Base-by-base conservation (phyloP, 2,329 filamentous ascomycete genomes). In the Neonectria neomacrospora region DNA sequence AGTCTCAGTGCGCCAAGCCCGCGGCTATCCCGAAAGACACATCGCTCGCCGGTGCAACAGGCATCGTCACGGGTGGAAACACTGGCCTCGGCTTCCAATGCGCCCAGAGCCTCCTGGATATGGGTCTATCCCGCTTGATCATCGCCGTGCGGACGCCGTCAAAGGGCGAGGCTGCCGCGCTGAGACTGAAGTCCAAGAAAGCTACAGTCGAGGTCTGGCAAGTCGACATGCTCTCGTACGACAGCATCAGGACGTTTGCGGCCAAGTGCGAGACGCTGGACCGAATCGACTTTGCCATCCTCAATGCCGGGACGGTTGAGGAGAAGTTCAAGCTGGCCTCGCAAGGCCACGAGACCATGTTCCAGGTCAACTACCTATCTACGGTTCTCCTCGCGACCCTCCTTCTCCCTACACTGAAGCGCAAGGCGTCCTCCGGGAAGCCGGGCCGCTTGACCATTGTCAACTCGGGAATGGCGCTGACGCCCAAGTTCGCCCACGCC, bases 31-130 rank as follows among this genome's bases (percentile, higher is more conserved):
- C 71, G 2, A 62, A 64, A 1, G 59, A 61, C 4, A 66, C 67
- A 9, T 63, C 74, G 37, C 67, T 82, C 14, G 68, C 73, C 1
- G 75, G 76, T 1, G 73, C 81, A 60, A 79, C 78, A 0, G 80
- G 80, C 50, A 81, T 86, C 42, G 75, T 87, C 14, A 85, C 84
- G 0, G 85, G 85, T 1, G 73, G 78, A 20, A 86, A 85, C 62
- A 73, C 70, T 0, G 85, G 85, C 0, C 73, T 87, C 0, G 85
- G 85, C 1, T 76, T 82, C n/a, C 80, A 82, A 61, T 72, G 79
- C 1, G 75, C 79, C 14, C 70, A 73, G 0, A 80, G 81, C 42
- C 75, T 86, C 26, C 74, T 82, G 2, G 65, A 70, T 0, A 66
- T 80, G 9, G 71, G 74, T 1, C 73, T 85, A 12, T 78, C 77